A percentile compares a stretch with the other conserved stretches of the same genome.
Evolutionary conservation across 768 basidiomycete species (phyloP).

Genomic region (Lactifluus rugatus): DNA sequence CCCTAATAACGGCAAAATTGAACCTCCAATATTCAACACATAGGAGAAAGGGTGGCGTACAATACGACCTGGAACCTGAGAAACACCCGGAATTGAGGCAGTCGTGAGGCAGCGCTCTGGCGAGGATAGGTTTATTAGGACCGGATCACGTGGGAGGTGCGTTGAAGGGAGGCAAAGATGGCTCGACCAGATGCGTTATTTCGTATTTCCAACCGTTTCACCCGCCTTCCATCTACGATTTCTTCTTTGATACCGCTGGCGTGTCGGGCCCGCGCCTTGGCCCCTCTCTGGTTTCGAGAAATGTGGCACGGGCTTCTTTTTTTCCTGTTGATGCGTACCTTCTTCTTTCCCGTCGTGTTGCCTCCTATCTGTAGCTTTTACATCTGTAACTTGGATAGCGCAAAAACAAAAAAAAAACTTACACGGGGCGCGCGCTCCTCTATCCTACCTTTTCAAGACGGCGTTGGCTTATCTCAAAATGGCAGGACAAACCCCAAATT

Average conservation of each 20-base stretch:
- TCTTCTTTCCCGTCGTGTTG: background rate
- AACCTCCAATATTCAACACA: too few species aligned
- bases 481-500: background rate
- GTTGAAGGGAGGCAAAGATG: too few species aligned
- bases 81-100: too few species aligned
- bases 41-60: too few species aligned
- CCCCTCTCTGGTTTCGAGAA: background rate
- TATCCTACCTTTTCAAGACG: background rate
- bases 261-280: background rate
- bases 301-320: background rate
- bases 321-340: background rate
- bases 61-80: too few species aligned
- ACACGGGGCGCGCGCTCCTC: background rate
- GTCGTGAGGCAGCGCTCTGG: too few species aligned
- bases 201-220: background rate
- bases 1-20: too few species aligned
- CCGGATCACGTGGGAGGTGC: too few species aligned
- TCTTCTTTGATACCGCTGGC: background rate
- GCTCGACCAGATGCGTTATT: background rate
- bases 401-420: too few species aligned
- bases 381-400: background rate
- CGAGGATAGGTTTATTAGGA: too few species aligned
- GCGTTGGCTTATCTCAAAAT: background rate
- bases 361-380: slow-evolving; percentile 3
- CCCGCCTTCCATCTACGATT: background rate